phyloP scores from a whole-genome alignment of 306 rosid species.

The Acacia crassicarpa region DNA sequence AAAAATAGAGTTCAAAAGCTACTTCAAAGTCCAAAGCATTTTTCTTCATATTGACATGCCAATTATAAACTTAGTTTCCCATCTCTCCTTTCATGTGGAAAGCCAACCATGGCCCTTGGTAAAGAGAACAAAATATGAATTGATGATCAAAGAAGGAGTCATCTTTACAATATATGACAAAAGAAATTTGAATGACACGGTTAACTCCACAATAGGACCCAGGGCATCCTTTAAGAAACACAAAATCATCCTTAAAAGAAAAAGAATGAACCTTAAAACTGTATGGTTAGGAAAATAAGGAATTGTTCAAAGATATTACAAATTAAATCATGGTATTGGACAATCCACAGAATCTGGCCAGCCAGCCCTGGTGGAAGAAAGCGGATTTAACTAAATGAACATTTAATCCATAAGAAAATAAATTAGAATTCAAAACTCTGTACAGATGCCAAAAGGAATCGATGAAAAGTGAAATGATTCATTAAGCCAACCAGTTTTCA shows the following conservation, averaged over 20 bases:
- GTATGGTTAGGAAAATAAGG: not conserved
- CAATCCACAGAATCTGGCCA: constrained; percentile 1
- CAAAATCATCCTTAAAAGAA: not conserved
- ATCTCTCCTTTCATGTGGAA: not conserved
- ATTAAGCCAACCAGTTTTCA: not conserved
- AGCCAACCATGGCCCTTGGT: not conserved
- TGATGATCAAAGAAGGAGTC: not conserved
- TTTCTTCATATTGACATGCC: not conserved
- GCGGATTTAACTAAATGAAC: not conserved
- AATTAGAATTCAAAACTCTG: constrained; percentile 1
- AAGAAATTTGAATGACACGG: not conserved
- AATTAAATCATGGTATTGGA: not conserved
- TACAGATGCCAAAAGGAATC: constrained; percentile 1
- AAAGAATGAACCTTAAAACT: not conserved
- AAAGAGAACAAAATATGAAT: not conserved
- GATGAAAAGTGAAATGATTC: constrained; percentile 11
- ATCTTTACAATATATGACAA: not conserved
- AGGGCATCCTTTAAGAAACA: not conserved
- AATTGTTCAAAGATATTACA: not conserved
- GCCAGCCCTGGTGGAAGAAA: too few relatives aligned
- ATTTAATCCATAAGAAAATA: constrained; percentile 2
- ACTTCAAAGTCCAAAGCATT: too few relatives aligned
- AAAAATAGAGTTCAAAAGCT: not conserved
- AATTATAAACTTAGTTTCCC: not conserved
- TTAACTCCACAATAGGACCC: not conserved